A percentile compares a stretch with the other conserved stretches of the same genome.
Evolutionary conservation across 1,139 yeast genomes (phyloP).

Genomic region (Saccharomyces hybrid): DNA sequence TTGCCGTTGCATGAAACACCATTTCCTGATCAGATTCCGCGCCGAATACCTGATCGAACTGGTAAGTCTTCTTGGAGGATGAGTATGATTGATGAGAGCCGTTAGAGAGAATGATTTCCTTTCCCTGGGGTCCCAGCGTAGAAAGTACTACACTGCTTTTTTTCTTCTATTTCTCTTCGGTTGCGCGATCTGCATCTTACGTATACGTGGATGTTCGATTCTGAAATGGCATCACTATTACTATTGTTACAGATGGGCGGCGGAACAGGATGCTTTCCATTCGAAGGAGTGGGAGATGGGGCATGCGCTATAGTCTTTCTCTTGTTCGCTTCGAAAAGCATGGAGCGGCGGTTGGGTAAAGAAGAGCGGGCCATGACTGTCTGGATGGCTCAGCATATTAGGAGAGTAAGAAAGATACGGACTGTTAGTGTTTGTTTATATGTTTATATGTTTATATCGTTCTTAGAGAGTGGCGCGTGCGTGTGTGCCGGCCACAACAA

Average conservation of each 20-base stretch:
- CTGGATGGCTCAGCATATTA: neutral
- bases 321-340: neutral
- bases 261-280: neutral
- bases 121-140: slow-evolving; percentile 30
- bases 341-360: neutral
- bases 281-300: neutral
- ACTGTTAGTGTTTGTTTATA: neutral
- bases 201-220: slow-evolving; percentile 59
- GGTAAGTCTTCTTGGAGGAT: slow-evolving; percentile 42
- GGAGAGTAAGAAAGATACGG: neutral
- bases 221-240: slow-evolving; percentile 6
- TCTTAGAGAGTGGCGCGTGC: neutral
- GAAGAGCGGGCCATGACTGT: neutral
- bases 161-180: slow-evolving; percentile 55
- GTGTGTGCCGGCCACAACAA: neutral
- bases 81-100: slow-evolving; percentile 17
- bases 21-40: slow-evolving; percentile 62
- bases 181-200: slow-evolving; percentile 78
- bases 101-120: slow-evolving; percentile 33
- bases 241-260: neutral
- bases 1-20: slow-evolving; percentile 52
- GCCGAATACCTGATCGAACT: slow-evolving; percentile 65
- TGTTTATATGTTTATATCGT: neutral
- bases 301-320: neutral
- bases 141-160: slow-evolving; percentile 60